A percentile compares a stretch with the other conserved stretches of the same genome.
Conservation (phyloP, 1,139 yeast genomes). For the Taphrina flavorubra region DNA sequence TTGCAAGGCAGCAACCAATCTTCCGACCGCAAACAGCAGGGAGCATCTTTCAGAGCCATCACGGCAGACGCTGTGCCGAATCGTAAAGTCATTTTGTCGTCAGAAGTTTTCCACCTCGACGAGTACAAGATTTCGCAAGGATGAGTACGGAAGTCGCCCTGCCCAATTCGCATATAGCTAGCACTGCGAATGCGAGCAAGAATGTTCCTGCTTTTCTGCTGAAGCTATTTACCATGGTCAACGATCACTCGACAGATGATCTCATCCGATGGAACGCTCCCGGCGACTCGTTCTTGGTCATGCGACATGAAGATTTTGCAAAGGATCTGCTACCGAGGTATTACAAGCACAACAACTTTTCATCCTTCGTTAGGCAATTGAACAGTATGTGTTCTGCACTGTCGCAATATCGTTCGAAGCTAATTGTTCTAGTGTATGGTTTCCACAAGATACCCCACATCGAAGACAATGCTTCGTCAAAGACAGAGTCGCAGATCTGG, state of each 20-base stretch:
- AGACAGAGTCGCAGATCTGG: conserved; percentile 42
- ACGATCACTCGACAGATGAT: conserved; percentile 70
- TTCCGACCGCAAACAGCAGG: too few relatives aligned
- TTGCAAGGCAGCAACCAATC: too few relatives aligned
- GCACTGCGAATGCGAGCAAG: conserved; percentile 28
- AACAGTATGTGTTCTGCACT: conserved; percentile 56
- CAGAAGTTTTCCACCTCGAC: not conserved
- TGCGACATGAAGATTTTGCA: conserved; percentile 85
- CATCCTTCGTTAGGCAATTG: conserved; percentile 91
- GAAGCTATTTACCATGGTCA: conserved; percentile 66
- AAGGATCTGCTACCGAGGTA: conserved; percentile 82
- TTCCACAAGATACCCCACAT: conserved; percentile 79
- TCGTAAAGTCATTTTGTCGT: not conserved
- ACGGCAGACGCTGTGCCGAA: too few relatives aligned
- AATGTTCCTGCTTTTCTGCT: conserved; percentile 41
- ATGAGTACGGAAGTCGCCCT: conserved; percentile 21
- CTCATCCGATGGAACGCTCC: conserved; percentile 84
- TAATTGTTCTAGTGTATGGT: conserved; percentile 67
- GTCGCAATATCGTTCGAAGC: not conserved
- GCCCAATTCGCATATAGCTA: conserved; percentile 5
- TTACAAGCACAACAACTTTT: conserved; percentile 92
- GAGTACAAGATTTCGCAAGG: not conserved
- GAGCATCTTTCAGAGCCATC: too few relatives aligned
- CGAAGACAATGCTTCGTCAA: conserved; percentile 42
- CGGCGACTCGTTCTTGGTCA: conserved; percentile 83